A percentile compares a stretch with the other conserved stretches of the same genome.
These are phyloP conservation scores for Lactarius sp. DNA, from an alignment of 768 basidiomycete genomes.

Conservation along the genomic window DNA sequence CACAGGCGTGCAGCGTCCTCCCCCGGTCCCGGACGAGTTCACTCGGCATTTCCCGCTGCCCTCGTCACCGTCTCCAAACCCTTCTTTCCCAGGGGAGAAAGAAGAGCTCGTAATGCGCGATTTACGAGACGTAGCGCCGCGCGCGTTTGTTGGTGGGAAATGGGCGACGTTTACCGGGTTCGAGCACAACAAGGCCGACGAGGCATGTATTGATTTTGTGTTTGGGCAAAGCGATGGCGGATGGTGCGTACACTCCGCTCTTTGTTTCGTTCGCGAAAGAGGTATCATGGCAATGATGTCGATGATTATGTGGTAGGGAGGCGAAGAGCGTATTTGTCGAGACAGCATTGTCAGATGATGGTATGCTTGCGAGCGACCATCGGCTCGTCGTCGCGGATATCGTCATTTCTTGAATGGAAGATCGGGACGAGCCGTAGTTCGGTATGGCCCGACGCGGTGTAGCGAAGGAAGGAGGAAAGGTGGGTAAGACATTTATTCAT, in stretches of 20 bases:
- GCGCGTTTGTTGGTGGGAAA: slow-evolving; percentile 40
- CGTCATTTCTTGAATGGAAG: background rate
- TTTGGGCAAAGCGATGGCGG: slow-evolving; percentile 45
- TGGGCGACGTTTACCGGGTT: slow-evolving; percentile 53
- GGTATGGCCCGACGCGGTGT: background rate
- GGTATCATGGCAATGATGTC: background rate
- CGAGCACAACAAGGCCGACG: slow-evolving; percentile 35
- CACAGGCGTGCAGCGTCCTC: slow-evolving; percentile 40
- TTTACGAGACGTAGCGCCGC: slow-evolving; percentile 39
- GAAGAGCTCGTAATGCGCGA: slow-evolving; percentile 37
- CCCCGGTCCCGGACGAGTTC: slow-evolving; percentile 41
- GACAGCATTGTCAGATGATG: slow-evolving; percentile 29
- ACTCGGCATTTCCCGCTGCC: slow-evolving; percentile 38
- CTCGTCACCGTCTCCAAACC: background rate
- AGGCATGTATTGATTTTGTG: slow-evolving; percentile 48
- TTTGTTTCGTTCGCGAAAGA: background rate
- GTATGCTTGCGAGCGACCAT: slow-evolving; percentile 52
- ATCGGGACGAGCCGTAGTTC: background rate
- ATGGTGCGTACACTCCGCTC: slow-evolving; percentile 36
- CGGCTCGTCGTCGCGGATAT: slow-evolving; percentile 49
- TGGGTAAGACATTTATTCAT: background rate
- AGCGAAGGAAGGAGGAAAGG: background rate
- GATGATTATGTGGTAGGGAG: background rate
- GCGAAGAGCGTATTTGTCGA: slow-evolving; percentile 1
- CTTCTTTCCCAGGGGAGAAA: background rate